phyloP scores from a whole-genome alignment of 73 alveolate species.

The Stentor roeselii region DNA sequence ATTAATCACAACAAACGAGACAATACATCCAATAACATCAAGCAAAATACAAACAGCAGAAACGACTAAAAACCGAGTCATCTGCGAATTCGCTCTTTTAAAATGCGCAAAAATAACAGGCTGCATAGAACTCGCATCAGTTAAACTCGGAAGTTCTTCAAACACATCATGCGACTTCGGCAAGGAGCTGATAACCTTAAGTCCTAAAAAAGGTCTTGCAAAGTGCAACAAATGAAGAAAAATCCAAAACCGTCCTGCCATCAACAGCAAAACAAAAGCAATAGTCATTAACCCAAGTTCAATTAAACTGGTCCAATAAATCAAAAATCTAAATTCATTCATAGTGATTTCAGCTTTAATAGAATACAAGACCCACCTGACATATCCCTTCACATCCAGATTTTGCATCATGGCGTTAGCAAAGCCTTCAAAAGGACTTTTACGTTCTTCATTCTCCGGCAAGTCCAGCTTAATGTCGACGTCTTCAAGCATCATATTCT shows the following conservation, averaged over 20 bases:
- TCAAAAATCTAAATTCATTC: neutral
- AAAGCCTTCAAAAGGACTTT: neutral
- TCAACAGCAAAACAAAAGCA: neutral
- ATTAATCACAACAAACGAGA: neutral
- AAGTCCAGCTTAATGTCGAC: neutral
- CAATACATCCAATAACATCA: neutral
- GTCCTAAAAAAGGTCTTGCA: constrained; percentile 8
- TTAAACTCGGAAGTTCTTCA: constrained; percentile 26
- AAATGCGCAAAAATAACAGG: constrained; percentile 11
- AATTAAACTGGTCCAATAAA: neutral
- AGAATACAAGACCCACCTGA: constrained; percentile 2
- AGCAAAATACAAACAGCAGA: neutral
- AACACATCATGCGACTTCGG: constrained; percentile 22
- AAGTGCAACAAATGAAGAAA: constrained; percentile 2
- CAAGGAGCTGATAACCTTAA: neutral
- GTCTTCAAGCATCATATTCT: neutral
- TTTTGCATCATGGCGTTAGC: no score
- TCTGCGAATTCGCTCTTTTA: neutral
- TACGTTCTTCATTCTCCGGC: neutral
- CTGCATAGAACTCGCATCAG: constrained; percentile 22
- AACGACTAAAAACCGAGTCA: neutral
- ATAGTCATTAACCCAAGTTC: neutral
- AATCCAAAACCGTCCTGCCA: neutral
- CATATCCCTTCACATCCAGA: neutral
- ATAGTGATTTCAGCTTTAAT: neutral